Conservation (phyloP, 202 grass and related monocot genomes). For the Bolboschoenoplectus hybrid region DNA sequence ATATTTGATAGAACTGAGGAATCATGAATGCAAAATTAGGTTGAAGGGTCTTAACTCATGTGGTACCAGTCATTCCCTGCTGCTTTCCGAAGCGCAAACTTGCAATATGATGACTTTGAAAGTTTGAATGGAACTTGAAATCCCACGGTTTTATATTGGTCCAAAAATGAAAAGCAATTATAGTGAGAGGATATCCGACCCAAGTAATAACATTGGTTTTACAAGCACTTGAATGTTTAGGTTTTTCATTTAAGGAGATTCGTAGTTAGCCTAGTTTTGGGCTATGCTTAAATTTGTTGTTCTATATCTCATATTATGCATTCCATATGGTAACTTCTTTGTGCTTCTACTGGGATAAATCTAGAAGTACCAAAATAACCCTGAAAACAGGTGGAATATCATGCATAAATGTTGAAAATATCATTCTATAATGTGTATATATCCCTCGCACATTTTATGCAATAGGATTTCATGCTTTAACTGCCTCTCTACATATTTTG, state of each 20-base stretch:
- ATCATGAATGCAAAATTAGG: not conserved
- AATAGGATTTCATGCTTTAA: not conserved
- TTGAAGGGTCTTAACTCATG: not conserved
- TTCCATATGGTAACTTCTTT: not conserved
- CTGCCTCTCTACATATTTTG: not conserved
- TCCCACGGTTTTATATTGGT: not conserved
- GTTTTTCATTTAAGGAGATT: not conserved
- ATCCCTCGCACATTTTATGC: not conserved
- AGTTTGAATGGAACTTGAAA: not conserved
- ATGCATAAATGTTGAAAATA: not conserved
- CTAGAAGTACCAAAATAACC: not conserved
- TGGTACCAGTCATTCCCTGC: not conserved
- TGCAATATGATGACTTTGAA: not conserved
- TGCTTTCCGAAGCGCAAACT: not conserved
- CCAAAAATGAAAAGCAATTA: not conserved
- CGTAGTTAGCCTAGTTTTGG: not conserved
- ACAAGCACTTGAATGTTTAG: not conserved
- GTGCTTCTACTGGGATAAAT: not conserved
- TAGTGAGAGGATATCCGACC: not conserved
- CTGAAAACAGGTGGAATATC: not conserved
- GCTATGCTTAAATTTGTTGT: not conserved
- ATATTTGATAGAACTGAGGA: slow-evolving; percentile 3
- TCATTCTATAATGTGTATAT: not conserved
- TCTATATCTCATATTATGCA: not conserved
- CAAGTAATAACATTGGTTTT: not conserved